Percentiles rank a stretch among this genome's conserved stretches.
Evolutionary conservation across 139 green algal genomes (phyloP).

Genomic region (Chlorella sp.): DNA sequence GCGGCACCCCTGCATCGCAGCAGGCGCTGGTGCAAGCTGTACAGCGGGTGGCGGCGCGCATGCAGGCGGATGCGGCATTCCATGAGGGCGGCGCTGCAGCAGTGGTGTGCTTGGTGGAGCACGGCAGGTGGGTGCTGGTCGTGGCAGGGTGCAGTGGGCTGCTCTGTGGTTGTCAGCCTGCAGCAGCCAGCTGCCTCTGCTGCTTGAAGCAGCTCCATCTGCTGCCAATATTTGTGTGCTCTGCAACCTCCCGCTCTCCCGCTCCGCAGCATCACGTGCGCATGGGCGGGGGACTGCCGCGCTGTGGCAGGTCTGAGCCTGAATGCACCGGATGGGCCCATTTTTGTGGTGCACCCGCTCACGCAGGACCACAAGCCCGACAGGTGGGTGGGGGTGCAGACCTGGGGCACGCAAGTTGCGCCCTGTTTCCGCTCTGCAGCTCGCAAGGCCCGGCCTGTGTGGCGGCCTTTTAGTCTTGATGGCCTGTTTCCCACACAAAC

Average conservation of each 20-base stretch:
- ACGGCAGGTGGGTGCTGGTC: neutral
- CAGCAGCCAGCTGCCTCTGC: too few species aligned
- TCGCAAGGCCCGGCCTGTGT: too few species aligned
- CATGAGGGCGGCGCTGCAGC: neutral
- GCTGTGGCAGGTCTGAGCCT: conserved; percentile 54
- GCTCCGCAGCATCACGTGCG: conserved; percentile 41
- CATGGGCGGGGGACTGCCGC: conserved; percentile 67
- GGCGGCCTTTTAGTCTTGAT: too few species aligned
- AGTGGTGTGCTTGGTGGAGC: neutral
- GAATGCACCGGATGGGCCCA: neutral
- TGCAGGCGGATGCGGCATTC: neutral
- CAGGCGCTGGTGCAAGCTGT: conserved; percentile 3
- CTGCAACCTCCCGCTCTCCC: neutral
- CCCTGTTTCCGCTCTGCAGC: too few species aligned
- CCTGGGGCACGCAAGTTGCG: too few species aligned
- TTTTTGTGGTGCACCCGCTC: conserved; percentile 35
- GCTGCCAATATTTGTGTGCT: too few species aligned
- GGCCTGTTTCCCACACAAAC: too few species aligned
- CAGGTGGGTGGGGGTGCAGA: neutral
- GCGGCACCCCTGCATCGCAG: neutral
- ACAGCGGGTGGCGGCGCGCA: neutral
- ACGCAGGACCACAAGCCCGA: conserved; percentile 68
- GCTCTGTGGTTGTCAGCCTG: too few species aligned
- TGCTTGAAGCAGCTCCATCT: too few species aligned
- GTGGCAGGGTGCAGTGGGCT: too few species aligned